Percentiles rank a stretch among this genome's conserved stretches.
Evolutionary conservation across 805 yeast genomes (phyloP).

Genomic region (Brettanomyces nanus): DNA sequence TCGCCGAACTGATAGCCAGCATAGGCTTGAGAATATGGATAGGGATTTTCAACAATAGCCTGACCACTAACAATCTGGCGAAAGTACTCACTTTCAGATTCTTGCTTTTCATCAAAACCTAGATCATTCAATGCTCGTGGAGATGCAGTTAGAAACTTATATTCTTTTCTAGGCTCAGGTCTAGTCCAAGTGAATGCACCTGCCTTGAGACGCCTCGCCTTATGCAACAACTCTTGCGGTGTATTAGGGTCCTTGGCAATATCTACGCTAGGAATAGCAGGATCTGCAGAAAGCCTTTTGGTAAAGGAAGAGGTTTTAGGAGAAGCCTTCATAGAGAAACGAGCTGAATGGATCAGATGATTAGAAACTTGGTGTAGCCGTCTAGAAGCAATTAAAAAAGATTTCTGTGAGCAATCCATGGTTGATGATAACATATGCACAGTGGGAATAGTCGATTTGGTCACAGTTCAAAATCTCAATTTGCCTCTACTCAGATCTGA

Average conservation of each 20-base stretch:
- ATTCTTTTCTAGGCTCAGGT: conserved; percentile 54
- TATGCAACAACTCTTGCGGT: conserved; percentile 32
- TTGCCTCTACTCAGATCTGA: too few species aligned
- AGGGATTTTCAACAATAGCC: conserved; percentile 31
- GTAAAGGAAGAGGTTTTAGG: conserved; percentile 26
- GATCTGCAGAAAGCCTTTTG: conserved; percentile 20
- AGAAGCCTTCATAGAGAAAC: conserved; percentile 13
- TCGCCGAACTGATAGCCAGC: conserved; percentile 96
- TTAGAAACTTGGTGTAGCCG: not conserved
- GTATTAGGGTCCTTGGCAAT: conserved; percentile 20
- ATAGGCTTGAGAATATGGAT: conserved; percentile 85
- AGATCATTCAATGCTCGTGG: conserved; percentile 53
- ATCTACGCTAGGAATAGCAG: conserved; percentile 20
- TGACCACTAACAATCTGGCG: conserved; percentile 55
- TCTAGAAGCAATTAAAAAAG: not conserved
- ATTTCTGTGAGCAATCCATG: not conserved
- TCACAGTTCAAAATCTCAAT: too few species aligned
- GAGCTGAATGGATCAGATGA: not conserved
- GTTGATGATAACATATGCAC: too few species aligned
- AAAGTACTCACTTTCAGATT: conserved; percentile 24
- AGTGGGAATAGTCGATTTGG: too few species aligned
- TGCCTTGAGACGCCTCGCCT: conserved; percentile 41
- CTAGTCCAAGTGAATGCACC: conserved; percentile 69
- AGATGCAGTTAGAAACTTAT: conserved; percentile 50
- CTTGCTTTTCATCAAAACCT: conserved; percentile 40